Conservation (phyloP, 1,284 basidiomycete species). For the Termitomyces sp. region DNA sequence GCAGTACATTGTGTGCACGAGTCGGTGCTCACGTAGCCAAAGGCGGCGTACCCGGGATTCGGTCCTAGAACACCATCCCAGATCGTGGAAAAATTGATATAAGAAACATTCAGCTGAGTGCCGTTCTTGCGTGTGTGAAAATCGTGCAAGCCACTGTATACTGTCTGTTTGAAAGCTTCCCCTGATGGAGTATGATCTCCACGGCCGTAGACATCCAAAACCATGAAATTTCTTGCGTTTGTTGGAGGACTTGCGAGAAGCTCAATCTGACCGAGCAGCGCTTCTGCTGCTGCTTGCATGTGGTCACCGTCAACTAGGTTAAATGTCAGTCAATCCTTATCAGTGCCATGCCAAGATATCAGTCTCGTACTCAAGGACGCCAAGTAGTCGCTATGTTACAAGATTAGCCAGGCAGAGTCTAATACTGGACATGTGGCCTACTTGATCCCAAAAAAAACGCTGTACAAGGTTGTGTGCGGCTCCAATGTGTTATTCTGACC, state of each 20-base stretch:
- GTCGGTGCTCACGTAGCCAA: slow-evolving; percentile 25
- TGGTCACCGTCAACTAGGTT: slow-evolving; percentile 24
- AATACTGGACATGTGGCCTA: neutral
- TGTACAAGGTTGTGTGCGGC: slow-evolving; percentile 18
- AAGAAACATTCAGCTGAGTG: slow-evolving; percentile 20
- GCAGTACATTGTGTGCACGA: slow-evolving; percentile 19
- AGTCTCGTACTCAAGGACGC: slow-evolving; percentile 11
- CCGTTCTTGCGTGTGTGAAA: slow-evolving; percentile 17
- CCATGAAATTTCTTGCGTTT: slow-evolving; percentile 24
- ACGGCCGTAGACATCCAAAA: slow-evolving; percentile 28
- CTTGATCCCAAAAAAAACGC: slow-evolving; percentile 22
- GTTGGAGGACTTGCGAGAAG: slow-evolving; percentile 24
- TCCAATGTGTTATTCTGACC: slow-evolving; percentile 19
- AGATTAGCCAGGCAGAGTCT: neutral
- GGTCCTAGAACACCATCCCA: slow-evolving; percentile 27
- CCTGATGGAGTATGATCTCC: slow-evolving; percentile 22
- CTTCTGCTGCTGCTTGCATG: slow-evolving; percentile 23
- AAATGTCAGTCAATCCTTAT: neutral
- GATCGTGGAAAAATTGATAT: slow-evolving; percentile 26
- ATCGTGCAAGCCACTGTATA: slow-evolving; percentile 21
- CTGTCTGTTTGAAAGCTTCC: slow-evolving; percentile 27
- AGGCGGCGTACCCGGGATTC: slow-evolving; percentile 26
- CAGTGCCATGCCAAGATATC: neutral
- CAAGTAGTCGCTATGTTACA: slow-evolving; percentile 14
- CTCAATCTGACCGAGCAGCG: slow-evolving; percentile 22